Base-by-base conservation (phyloP, 2,329 filamentous ascomycete genomes). In the Fusarium proliferatum region DNA sequence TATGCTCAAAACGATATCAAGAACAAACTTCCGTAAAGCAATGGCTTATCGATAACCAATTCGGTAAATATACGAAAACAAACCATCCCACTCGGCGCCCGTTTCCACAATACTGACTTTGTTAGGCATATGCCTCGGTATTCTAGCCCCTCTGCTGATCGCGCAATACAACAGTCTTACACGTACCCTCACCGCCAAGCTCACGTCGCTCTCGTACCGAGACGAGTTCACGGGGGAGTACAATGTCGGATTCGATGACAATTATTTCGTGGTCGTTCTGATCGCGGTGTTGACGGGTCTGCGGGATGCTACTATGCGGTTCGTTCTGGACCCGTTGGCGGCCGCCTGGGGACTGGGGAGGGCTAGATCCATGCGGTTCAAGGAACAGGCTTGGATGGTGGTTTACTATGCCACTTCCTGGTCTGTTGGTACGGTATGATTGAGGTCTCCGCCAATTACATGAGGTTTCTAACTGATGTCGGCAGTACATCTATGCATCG, bases 371-470 rank as follows among this genome's bases (percentile, higher is more conserved):
- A 86, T 92, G 64, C 89, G 96, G 62, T 97, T 98, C 84, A 94
- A 94, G 69, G 96, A 99, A 84, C 96, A 99, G 84, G 94, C 92
- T 49, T 98, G 96, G 94, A 86, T 97, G 79, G 84, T 97, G 51
- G 82, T 96, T 48, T 98, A 98, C 85, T 96, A 96, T 82, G 84
- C 85, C 36, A 85, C 91, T 56, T 96, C 95, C 80, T 98, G 94
- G 93, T 87, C 90, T 19, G 84, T 96, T 64, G 96, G 96, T 75
- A 88, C 96, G 87, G 94, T 97, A 87, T 76, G 91, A 84, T n/a
- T 19, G 3, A 15, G 2, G 15, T 17, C n/a, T 15, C 8, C 13
- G 19, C 41, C 38, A 13, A 28, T 36, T 4, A 13, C 8, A 13
- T 1, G 9, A 1, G 1, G 6, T 3, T 3, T 19, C 6, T 13